Conservation (phyloP, 768 basidiomycete species). For the Suillus subaureus region DNA sequence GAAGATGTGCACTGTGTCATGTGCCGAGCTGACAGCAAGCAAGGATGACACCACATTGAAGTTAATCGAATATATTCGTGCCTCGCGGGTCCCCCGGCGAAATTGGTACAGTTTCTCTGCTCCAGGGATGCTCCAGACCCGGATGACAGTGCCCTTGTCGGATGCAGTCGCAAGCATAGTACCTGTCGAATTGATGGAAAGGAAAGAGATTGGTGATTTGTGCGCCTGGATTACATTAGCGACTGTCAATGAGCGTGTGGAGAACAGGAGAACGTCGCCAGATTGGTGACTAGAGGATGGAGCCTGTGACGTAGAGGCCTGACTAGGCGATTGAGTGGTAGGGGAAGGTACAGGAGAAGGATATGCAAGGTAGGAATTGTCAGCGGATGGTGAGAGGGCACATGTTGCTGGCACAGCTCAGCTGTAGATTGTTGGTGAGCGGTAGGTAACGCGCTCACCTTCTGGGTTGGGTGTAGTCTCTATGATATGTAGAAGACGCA, state of each 20-base stretch:
- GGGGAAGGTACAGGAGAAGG: slow-evolving; percentile 93
- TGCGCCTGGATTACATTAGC: slow-evolving; percentile 98
- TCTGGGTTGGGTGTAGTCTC: slow-evolving; percentile 96
- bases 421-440: slow-evolving; percentile 8
- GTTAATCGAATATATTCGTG: slow-evolving; percentile 80
- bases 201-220: slow-evolving; percentile 87
- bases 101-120: slow-evolving; percentile 97
- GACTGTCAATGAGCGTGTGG: slow-evolving; percentile 87
- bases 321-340: slow-evolving; percentile 53
- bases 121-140: slow-evolving; percentile 89
- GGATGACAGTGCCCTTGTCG: slow-evolving; percentile 95
- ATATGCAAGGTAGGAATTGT: slow-evolving; percentile 93
- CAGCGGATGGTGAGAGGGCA: slow-evolving; percentile 91
- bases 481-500: slow-evolving; percentile 96
- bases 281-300: slow-evolving; percentile 49
- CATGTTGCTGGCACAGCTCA: slow-evolving; percentile 71
- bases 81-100: slow-evolving; percentile 84
- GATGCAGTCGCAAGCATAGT: slow-evolving; percentile 91
- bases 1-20: slow-evolving; percentile 97
- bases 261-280: slow-evolving; percentile 94
- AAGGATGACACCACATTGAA: slow-evolving; percentile 85
- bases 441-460: slow-evolving; percentile 48
- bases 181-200: slow-evolving; percentile 84
- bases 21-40: slow-evolving; percentile 89
- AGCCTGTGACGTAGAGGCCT: slow-evolving; percentile 38